Percentiles rank a stretch among this genome's conserved stretches.
Evolutionary conservation across 306 rosid genomes (phyloP).

Genomic region (Boehmeria nivea): DNA sequence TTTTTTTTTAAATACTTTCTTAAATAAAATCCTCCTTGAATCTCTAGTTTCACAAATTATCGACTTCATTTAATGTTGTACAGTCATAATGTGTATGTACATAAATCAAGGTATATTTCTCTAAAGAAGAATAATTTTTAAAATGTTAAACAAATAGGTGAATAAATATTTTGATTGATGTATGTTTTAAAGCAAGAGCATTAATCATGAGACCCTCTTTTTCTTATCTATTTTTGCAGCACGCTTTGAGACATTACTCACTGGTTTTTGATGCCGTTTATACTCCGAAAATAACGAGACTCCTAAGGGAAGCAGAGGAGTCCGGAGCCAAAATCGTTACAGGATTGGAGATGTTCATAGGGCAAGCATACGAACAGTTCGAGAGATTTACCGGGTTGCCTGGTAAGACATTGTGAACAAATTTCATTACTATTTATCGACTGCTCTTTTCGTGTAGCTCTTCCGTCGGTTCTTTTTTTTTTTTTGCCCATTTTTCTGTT

Average conservation of each 20-base stretch:
- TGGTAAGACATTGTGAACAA: slow-evolving; percentile 43
- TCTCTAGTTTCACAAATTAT: slow-evolving; percentile 1
- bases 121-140: not conserved
- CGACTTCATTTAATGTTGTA: not conserved
- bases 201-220: slow-evolving; percentile 13
- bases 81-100: not conserved
- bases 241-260: slow-evolving; percentile 57
- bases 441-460: slow-evolving; percentile 13
- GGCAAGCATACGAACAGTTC: slow-evolving; percentile 78
- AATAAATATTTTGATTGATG: not conserved
- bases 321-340: slow-evolving; percentile 67
- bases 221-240: slow-evolving; percentile 58
- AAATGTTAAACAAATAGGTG: not conserved
- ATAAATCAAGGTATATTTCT: too few relatives aligned
- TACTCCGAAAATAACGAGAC: slow-evolving; percentile 79
- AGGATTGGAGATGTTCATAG: slow-evolving; percentile 81
- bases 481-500: slow-evolving; percentile 12
- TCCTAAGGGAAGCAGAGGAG: slow-evolving; percentile 84
- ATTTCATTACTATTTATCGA: slow-evolving; percentile 10
- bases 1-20: slow-evolving; percentile 4
- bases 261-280: slow-evolving; percentile 91
- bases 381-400: slow-evolving; percentile 83
- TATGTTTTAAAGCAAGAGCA: too few relatives aligned
- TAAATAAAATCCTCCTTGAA: too few relatives aligned
- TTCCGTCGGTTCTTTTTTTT: slow-evolving; percentile 18